These are phyloP conservation scores for Tremellales sp. DNA, from an alignment of 1,284 basidiomycete species.

Conservation along the genomic window DNA sequence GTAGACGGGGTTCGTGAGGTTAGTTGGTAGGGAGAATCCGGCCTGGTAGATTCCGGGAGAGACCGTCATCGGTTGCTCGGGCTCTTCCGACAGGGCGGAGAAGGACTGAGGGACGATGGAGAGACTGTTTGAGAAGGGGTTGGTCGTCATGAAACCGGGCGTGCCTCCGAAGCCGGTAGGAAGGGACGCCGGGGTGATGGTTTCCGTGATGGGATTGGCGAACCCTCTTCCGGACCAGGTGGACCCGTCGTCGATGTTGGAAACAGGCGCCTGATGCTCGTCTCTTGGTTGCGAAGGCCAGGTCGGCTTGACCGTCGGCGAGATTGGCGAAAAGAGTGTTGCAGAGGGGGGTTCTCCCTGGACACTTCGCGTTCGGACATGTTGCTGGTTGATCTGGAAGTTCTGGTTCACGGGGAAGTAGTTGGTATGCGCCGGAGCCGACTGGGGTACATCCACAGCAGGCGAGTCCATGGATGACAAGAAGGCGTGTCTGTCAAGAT, in stretches of 20 bases:
- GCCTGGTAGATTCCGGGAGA: slow-evolving; percentile 17
- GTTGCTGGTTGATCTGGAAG: slow-evolving; percentile 21
- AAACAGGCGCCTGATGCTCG: slow-evolving; percentile 3
- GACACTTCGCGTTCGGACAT: slow-evolving; percentile 27
- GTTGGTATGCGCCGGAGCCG: slow-evolving; percentile 16
- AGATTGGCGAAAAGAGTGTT: slow-evolving; percentile 22
- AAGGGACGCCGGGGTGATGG: slow-evolving; percentile 5
- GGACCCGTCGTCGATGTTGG: slow-evolving; percentile 11
- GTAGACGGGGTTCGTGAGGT: background rate
- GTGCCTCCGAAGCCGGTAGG: slow-evolving; percentile 6
- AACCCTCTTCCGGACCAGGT: slow-evolving; percentile 22
- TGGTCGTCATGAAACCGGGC: slow-evolving; percentile 1
- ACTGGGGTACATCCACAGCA: slow-evolving; percentile 8
- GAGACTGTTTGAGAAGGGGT: background rate
- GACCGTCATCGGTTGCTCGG: slow-evolving; percentile 8
- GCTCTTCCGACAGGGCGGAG: slow-evolving; percentile 8
- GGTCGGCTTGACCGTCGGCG: background rate
- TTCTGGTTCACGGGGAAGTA: slow-evolving; percentile 10
- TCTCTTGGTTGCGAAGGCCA: too few species aligned
- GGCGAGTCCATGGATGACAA: background rate
- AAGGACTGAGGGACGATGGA: background rate
- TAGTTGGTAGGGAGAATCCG: slow-evolving; percentile 7
- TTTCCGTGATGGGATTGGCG: slow-evolving; percentile 2
- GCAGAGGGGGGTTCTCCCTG: slow-evolving; percentile 35
- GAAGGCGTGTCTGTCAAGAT: background rate